These are phyloP conservation scores for Leishmania guyanensis DNA, from an alignment of 208 protist genomes.

Conservation along the genomic window DNA sequence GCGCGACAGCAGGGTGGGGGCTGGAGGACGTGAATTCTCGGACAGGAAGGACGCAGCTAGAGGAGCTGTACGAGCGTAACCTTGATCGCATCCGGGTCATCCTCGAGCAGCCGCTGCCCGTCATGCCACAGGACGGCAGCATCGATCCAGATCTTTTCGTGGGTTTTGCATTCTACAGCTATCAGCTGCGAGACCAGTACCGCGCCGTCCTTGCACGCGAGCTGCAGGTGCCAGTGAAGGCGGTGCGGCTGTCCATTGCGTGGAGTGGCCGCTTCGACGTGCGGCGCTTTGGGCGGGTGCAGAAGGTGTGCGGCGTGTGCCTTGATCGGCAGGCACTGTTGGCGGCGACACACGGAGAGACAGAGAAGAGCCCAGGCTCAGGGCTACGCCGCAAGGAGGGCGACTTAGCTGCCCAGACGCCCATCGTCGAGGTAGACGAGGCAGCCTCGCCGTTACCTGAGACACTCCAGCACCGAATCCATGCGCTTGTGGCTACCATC, in stretches of 20 bases:
- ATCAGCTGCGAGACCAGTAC: conserved; percentile 83
- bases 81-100: conserved; percentile 63
- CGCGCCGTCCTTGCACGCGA: conserved; percentile 62
- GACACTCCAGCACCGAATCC: conserved; percentile 42
- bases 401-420: background rate
- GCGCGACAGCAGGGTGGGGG: conserved; percentile 38
- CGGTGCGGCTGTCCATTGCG: conserved; percentile 76
- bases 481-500: conserved; percentile 46
- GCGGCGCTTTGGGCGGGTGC: conserved; percentile 55
- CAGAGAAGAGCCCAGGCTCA: too few relatives aligned
- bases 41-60: conserved; percentile 65
- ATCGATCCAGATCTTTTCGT: conserved; percentile 82
- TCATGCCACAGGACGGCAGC: conserved; percentile 70
- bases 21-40: conserved; percentile 55
- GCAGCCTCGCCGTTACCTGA: conserved; percentile 16
- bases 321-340: conserved; percentile 29
- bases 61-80: conserved; percentile 61
- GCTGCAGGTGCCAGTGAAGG: conserved; percentile 57
- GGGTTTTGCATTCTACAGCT: conserved; percentile 84
- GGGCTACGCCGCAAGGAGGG: background rate
- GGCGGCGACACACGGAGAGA: background rate
- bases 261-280: conserved; percentile 88
- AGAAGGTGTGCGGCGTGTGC: conserved; percentile 82
- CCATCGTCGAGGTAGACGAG: background rate
- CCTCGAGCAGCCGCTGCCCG: conserved; percentile 71